Percentiles rank a stretch among this genome's conserved stretches.
Conservation (phyloP, 1,139 yeast species). For the Scheffersomyces parashehatae region DNA sequence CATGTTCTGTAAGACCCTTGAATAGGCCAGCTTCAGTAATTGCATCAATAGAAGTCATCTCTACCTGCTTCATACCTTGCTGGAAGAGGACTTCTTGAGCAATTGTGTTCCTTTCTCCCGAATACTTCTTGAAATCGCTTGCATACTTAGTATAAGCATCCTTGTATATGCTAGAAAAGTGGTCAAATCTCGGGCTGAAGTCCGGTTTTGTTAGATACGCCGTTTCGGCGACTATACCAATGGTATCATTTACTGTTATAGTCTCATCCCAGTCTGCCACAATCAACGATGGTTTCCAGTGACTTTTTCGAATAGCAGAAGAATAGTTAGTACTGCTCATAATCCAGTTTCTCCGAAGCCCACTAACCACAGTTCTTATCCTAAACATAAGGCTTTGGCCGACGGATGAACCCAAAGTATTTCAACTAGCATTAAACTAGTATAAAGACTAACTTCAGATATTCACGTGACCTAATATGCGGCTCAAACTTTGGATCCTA, state of each 20-base stretch:
- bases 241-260: constrained; percentile 58
- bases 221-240: constrained; percentile 50
- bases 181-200: constrained; percentile 39
- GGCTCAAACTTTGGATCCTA: too few relatives aligned
- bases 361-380: too few relatives aligned
- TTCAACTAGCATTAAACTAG: too few relatives aligned
- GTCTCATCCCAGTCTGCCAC: constrained; percentile 77
- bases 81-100: constrained; percentile 47
- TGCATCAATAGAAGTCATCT: constrained; percentile 50
- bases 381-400: too few relatives aligned
- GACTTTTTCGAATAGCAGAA: background rate
- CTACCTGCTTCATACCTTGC: constrained; percentile 45
- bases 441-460: too few relatives aligned
- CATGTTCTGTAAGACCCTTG: constrained; percentile 35
- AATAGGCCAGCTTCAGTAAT: constrained; percentile 45
- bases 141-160: constrained; percentile 31
- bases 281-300: constrained; percentile 16
- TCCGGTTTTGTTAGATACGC: constrained; percentile 44
- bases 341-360: too few relatives aligned
- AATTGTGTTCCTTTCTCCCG: constrained; percentile 19
- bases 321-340: too few relatives aligned
- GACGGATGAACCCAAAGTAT: too few relatives aligned
- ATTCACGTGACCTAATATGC: too few relatives aligned
- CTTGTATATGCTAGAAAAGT: constrained; percentile 48
- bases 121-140: constrained; percentile 14